Conservation (phyloP, 1,284 basidiomycete species). For the Cryptococcus sp. region DNA sequence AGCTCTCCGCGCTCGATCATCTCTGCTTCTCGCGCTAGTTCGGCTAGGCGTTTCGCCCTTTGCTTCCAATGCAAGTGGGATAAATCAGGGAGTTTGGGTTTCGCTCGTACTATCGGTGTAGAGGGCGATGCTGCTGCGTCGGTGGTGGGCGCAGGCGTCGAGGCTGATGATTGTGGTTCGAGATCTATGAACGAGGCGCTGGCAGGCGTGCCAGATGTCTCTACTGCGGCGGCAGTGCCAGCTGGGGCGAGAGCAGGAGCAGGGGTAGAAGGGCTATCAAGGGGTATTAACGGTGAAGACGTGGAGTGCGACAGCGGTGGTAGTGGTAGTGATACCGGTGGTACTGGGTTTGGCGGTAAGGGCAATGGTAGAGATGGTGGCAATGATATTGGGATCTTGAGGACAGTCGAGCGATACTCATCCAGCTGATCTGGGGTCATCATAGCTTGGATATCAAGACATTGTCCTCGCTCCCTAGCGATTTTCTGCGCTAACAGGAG, state of each 20-base stretch:
- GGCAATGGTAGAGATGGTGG: not conserved
- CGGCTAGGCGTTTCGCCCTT: slow-evolving; percentile 23
- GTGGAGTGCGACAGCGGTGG: not conserved
- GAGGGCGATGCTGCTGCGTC: slow-evolving; percentile 3
- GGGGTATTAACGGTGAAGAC: not conserved
- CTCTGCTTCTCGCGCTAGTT: slow-evolving; percentile 21
- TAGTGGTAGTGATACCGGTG: not conserved
- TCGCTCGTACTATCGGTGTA: not conserved
- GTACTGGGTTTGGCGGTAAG: not conserved
- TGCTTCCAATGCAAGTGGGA: slow-evolving; percentile 32
- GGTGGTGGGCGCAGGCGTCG: not conserved
- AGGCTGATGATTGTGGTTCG: not conserved
- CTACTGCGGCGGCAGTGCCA: not conserved
- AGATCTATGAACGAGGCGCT: not conserved
- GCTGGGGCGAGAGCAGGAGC: not conserved
- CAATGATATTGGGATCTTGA: slow-evolving; percentile 11
- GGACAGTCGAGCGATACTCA: slow-evolving; percentile 23
- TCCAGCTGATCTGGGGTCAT: slow-evolving; percentile 29
- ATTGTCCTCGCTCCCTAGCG: slow-evolving; percentile 29
- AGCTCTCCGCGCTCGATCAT: slow-evolving; percentile 16
- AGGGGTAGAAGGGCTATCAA: slow-evolving; percentile 1
- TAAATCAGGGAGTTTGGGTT: slow-evolving; percentile 17
- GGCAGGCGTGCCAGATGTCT: not conserved
- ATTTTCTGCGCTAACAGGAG: slow-evolving; percentile 38
- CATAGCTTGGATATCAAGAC: slow-evolving; percentile 42